Conservation (phyloP, 352 stramenopile species). For the Bremia lactucae region DNA sequence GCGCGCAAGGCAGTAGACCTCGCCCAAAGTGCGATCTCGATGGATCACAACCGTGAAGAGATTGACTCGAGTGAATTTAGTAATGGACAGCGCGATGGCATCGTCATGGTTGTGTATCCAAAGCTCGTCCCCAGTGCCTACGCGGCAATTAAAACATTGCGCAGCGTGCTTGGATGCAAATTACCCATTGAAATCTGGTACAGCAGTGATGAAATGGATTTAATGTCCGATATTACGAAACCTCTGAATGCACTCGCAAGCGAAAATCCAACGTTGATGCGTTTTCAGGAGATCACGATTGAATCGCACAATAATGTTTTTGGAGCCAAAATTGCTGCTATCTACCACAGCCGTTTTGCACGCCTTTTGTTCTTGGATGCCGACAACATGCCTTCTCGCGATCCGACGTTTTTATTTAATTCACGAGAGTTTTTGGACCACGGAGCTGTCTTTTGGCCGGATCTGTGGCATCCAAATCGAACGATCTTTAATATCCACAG, state of each 20-base stretch:
- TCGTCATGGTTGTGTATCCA: constrained; percentile 48
- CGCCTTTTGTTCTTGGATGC: constrained; percentile 47
- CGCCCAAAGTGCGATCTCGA: too few species aligned
- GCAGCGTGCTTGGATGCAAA: constrained; percentile 22
- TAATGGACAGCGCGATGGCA: constrained; percentile 16
- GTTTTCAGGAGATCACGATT: constrained; percentile 21
- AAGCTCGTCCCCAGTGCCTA: constrained; percentile 37
- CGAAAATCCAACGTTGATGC: constrained; percentile 16
- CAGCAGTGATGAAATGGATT: constrained; percentile 21
- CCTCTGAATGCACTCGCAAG: constrained; percentile 10
- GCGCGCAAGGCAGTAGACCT: constrained; percentile 10
- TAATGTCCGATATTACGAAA: constrained; percentile 11
- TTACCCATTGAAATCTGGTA: constrained; percentile 55
- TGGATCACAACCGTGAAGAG: too few species aligned
- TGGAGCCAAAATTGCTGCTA: constrained; percentile 35
- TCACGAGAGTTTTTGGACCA: constrained; percentile 24
- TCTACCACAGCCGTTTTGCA: constrained; percentile 35
- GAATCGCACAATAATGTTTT: constrained; percentile 26
- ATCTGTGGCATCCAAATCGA: constrained; percentile 47
- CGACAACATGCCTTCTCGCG: constrained; percentile 35
- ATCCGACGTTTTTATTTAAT: constrained; percentile 45
- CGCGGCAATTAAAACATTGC: constrained; percentile 29
- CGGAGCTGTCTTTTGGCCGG: constrained; percentile 56
- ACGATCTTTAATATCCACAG: constrained; percentile 62
- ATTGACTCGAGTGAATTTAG: constrained; percentile 14